Evolutionary conservation across 2,329 filamentous ascomycete species (phyloP), one percentile per base, ranked within the genome.

Genomic region (Apiospora kogelbergensis): DNA sequence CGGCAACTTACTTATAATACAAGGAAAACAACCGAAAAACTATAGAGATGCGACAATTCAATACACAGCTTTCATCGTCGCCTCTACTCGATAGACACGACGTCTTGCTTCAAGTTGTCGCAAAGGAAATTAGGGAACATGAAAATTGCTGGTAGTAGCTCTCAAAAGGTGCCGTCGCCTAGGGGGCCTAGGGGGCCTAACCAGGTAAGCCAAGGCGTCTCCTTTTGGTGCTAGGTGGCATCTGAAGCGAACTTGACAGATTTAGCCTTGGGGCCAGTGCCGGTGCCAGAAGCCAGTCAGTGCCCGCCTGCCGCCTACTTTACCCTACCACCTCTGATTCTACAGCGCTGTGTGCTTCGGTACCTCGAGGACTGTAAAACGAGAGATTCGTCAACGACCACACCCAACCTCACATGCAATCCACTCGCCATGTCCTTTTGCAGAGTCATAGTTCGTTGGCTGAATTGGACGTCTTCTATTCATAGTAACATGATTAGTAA

Each of bases 201-300:
- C 48, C 48, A 33, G 48, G 48, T 53, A 53, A 30, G 46, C 46
- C 48, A 57, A 57, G 48, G 15, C 26, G 48, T 57, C 48, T 57
- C 48, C 48, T 57, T 57, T 53, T 33, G 17, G 48, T 26, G 48
- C 13, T 30, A 53, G 24, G 24, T 30, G 26, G 22, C 48, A 41
- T 42, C 26, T 57, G 48, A 57, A 57, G 48, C 48, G 48, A 57
- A 57, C 48, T 57, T 57, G 48, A 57, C 48, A 57, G 48, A 57
- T 57, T 57, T 57, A 57, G 48, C 26, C 48, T 33, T 20, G 46
- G 22, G 13, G 13, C 40, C 7, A 41, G 40, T 41, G 15, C 13
- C 6, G 13, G 45, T 26, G 46, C 46, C 26, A 53, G 46, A 17
- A 20, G 17, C 44, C 7, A 20, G 37, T 40, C 37, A 40, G 37